These are phyloP conservation scores for Termitomyces sp. DNA, from an alignment of 768 basidiomycete genomes.

Conservation along the genomic window DNA sequence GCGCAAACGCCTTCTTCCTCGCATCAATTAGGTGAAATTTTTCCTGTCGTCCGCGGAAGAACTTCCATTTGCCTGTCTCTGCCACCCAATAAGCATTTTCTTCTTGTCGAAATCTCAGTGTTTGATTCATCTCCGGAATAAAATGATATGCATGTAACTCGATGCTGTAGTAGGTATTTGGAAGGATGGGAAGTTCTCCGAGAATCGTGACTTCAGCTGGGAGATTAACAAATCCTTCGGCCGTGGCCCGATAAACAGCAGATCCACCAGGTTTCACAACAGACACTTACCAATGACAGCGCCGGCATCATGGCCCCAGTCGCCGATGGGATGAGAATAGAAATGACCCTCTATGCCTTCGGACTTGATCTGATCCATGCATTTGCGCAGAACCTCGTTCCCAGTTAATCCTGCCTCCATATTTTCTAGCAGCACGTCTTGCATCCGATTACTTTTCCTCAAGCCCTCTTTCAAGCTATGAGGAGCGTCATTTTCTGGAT, in stretches of 20 bases:
- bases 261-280: background rate
- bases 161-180: slow-evolving; percentile 49
- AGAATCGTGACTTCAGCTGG: slow-evolving; percentile 40
- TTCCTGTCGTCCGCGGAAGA: slow-evolving; percentile 46
- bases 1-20: background rate
- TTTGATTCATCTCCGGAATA: slow-evolving; percentile 43
- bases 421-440: slow-evolving; percentile 39
- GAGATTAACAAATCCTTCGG: slow-evolving; percentile 37
- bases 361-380: slow-evolving; percentile 36
- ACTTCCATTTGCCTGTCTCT: slow-evolving; percentile 35
- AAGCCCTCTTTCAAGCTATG: slow-evolving; percentile 38
- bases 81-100: slow-evolving; percentile 39
- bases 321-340: slow-evolving; percentile 50
- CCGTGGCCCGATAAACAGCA: background rate
- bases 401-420: slow-evolving; percentile 43
- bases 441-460: slow-evolving; percentile 42
- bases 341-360: slow-evolving; percentile 44
- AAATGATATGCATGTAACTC: slow-evolving; percentile 46
- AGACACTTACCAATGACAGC: slow-evolving; percentile 37
- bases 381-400: slow-evolving; percentile 37
- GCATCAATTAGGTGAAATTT: slow-evolving; percentile 10
- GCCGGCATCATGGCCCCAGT: slow-evolving; percentile 50
- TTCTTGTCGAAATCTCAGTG: slow-evolving; percentile 38
- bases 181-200: slow-evolving; percentile 41
- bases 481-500: slow-evolving; percentile 37